Evolutionary conservation across 2,329 filamentous ascomycete genomes (phyloP), one percentile per base, ranked within the genome.

Genomic region (Rutstroemia sp.): DNA sequence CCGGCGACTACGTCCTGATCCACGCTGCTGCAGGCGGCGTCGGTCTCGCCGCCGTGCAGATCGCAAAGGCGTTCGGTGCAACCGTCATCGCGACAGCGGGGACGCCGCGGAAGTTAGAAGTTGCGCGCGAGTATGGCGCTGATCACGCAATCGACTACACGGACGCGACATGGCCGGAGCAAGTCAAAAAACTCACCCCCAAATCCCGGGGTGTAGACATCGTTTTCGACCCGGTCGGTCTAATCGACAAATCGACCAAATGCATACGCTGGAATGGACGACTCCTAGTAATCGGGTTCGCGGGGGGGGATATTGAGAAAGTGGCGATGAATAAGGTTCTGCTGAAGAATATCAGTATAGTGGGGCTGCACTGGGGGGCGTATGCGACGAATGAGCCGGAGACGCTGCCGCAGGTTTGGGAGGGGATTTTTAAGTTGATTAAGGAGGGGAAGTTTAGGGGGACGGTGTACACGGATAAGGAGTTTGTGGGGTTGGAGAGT

Each of bases 11-110:
- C 72, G 92, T 96, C 1, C 82, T 97, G 8, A 84, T 97, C 14
- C 92, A 97, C 69, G 92, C 92, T 1, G 92, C 91, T 0, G 92
- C 92, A 0, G 92, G 92, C 2, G 92, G 92, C 16, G 92, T 96
- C 10, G 92, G 92, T 0, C 75, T 96, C 1, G 90, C 92, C 1
- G 92, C 92, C 4, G 91, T 97, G 23, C 92, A 96, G 71, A 85
- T 97, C 59, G 92, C 92, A 27, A 96, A 96, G 73, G 92, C 92
- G 0, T 85, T 88, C 52, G 92, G 92, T 6, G 92, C 92, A 9
- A 94, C 81, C 3, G 92, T 97, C n/a, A 86, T 97, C 60, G 92
- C 92, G 4, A 96, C 92, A 0, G 92, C 91, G 0, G 90, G 91
- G 1, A 88, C 87, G 1, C 71, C 82, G 64, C 82, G 86, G 52